Conservation (phyloP, 352 stramenopile species). For the Phytopythium litorale region DNA sequence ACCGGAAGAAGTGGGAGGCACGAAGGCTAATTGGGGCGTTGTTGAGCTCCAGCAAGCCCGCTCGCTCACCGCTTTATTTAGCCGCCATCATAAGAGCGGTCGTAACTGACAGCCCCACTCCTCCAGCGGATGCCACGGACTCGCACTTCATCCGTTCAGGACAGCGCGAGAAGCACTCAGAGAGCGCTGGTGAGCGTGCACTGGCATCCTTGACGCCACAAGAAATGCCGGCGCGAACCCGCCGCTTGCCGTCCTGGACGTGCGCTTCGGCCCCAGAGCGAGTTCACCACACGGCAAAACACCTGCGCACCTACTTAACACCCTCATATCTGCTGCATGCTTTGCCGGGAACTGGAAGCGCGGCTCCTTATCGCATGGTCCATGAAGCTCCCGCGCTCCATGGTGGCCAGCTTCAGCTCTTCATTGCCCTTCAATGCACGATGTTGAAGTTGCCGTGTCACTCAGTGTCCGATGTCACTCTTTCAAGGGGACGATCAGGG, state of each 20-base stretch:
- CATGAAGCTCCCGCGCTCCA: not conserved
- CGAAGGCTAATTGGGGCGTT: not conserved
- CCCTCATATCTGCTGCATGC: not conserved
- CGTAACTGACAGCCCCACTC: not conserved
- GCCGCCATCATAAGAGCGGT: not conserved
- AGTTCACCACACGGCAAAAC: too few species aligned
- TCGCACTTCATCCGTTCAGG: not conserved
- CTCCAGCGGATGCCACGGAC: not conserved
- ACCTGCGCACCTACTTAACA: too few species aligned
- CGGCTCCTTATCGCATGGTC: not conserved
- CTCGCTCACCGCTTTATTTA: not conserved
- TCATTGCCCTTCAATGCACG: too few species aligned
- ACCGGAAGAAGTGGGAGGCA: not conserved
- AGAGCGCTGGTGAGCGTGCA: not conserved
- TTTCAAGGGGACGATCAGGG: not conserved
- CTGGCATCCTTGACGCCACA: too few species aligned
- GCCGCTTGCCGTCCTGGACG: too few species aligned
- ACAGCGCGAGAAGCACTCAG: not conserved
- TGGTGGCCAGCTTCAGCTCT: not conserved
- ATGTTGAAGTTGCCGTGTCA: slow-evolving; percentile 4
- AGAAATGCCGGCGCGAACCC: too few species aligned
- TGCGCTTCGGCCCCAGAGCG: too few species aligned
- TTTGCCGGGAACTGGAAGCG: not conserved
- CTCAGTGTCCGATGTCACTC: not conserved
- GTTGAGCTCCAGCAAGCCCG: not conserved